A percentile compares a stretch with the other conserved stretches of the same genome.
Conservation (phyloP, 768 basidiomycete genomes). For the Gloeostereum incarnatum region DNA sequence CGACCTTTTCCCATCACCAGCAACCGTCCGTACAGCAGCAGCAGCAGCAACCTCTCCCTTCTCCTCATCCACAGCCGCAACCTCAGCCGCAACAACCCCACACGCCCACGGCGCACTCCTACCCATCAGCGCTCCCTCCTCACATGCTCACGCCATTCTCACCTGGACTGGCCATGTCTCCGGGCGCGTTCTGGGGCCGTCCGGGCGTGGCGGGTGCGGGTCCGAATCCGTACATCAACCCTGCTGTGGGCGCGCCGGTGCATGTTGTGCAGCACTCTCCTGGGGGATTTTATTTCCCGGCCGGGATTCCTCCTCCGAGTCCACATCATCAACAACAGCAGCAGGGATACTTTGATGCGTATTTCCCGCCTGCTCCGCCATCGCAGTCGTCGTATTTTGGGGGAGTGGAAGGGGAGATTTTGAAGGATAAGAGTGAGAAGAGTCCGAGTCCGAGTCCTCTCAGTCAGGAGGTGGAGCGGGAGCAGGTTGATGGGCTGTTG, state of each 20-base stretch:
- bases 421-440: slow-evolving; percentile 13
- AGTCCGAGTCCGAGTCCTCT: slow-evolving; percentile 2
- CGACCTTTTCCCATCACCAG: slow-evolving; percentile 2
- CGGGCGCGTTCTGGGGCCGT: slow-evolving; percentile 67
- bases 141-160: slow-evolving; percentile 37
- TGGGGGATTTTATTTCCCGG: slow-evolving; percentile 5
- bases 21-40: slow-evolving; percentile 10
- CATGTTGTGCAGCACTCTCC: slow-evolving; percentile 14
- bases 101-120: too few relatives aligned
- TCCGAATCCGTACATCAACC: slow-evolving; percentile 37
- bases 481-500: slow-evolving; percentile 6
- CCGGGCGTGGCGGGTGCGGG: slow-evolving; percentile 25
- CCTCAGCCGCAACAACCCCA: slow-evolving; percentile 5
- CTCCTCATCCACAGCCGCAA: slow-evolving; percentile 3
- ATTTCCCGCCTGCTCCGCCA: slow-evolving; percentile 1
- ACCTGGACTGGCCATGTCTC: slow-evolving; percentile 64
- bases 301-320: neutral
- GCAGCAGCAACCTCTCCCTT: slow-evolving; percentile 1
- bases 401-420: slow-evolving; percentile 24
- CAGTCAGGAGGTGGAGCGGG: slow-evolving; percentile 4
- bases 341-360: slow-evolving; percentile 30
- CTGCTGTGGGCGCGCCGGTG: slow-evolving; percentile 56
- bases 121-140: slow-evolving; percentile 5
- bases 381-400: slow-evolving; percentile 8
- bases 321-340: slow-evolving; percentile 1